Evolutionary conservation across 768 basidiomycete species (phyloP), one percentile per base, ranked within the genome.

Genomic region (Mycena polygramma): DNA sequence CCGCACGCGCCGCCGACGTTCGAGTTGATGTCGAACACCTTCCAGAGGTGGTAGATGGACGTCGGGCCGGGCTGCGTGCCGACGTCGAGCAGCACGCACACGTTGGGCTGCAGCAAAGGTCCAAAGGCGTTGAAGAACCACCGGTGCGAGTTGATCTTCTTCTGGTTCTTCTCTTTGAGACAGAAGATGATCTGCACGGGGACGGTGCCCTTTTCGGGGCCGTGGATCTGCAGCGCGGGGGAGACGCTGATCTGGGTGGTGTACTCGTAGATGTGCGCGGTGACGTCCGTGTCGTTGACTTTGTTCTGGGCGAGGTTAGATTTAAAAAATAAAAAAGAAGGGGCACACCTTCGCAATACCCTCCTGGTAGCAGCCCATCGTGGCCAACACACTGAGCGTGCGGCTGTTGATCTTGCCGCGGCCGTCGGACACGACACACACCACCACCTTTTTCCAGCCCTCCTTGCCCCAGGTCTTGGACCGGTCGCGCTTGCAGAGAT

Each of bases 361-460:
- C 66, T 98, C 96, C 82, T 99, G 97, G 79, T 98, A 98, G 26
- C 89, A 91, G 9, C 97, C 97, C 89, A 98, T 92, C 5, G 96
- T 90, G 14, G 97, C 97, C 68, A 99, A 88, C 41, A 96, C 94
- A 72, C 90, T 92, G 75, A 96, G 79, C 19, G 93, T 94, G 70
- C 94, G 82, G 51, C 92, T 87, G 77, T 96, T 95, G 80, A 97
- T 93, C 87, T 96, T 95, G 72, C 82, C 77, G 39, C 95, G 87
- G 0, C 95, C 96, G 79, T 97, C 95, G 51, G 92, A 93, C 10
- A 97, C 95, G 74, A 97, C 91, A 76, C 94, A 96, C 14, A 97
- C 92, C 10, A 97, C 96, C 41, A 97, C 94, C 86, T 98, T 98
- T 86, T 98, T 97, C 97, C 97, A 99, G 1, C 96, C 96, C 0